Percentiles rank a stretch among this genome's conserved stretches.
Conservation (phyloP, 148 eudicot species). For the Cornus suecica region DNA sequence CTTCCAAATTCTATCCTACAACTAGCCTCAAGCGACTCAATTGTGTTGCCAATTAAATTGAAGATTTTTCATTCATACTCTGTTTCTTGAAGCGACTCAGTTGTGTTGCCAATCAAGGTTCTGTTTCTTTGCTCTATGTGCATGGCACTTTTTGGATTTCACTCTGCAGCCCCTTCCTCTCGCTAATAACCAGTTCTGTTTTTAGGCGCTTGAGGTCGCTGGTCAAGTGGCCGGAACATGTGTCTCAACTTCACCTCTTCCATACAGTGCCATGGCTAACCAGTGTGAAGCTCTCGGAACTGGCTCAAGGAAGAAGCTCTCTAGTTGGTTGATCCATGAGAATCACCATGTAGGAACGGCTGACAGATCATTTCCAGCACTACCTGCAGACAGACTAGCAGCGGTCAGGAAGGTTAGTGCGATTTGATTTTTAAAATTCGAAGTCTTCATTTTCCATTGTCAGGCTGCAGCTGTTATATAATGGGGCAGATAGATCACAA, state of each 20-base stretch:
- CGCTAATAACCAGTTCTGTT: neutral
- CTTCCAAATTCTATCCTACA: too few relatives aligned
- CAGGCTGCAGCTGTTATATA: neutral
- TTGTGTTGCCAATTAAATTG: too few relatives aligned
- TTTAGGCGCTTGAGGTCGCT: slow-evolving; percentile 91
- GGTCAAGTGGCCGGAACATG: slow-evolving; percentile 93
- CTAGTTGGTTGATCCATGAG: slow-evolving; percentile 68
- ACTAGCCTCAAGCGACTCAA: too few relatives aligned
- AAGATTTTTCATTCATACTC: too few relatives aligned
- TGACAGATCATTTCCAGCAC: slow-evolving; percentile 10
- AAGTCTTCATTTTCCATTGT: too few relatives aligned
- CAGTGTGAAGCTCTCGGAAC: slow-evolving; percentile 88
- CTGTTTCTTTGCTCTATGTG: neutral
- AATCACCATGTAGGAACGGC: slow-evolving; percentile 25
- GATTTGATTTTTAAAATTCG: neutral
- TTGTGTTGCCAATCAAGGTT: too few relatives aligned
- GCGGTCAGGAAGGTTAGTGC: slow-evolving; percentile 40
- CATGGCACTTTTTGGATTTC: neutral
- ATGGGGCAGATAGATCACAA: neutral
- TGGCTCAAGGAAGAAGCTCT: slow-evolving; percentile 77
- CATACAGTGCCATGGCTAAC: slow-evolving; percentile 76
- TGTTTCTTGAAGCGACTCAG: too few relatives aligned
- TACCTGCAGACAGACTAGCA: slow-evolving; percentile 30
- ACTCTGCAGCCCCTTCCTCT: neutral
- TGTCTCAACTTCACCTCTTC: slow-evolving; percentile 77